A percentile compares a stretch with the other conserved stretches of the same genome.
phyloP scores from a whole-genome alignment of 1,139 yeast species.

The Nakaseomyces sp. region DNA sequence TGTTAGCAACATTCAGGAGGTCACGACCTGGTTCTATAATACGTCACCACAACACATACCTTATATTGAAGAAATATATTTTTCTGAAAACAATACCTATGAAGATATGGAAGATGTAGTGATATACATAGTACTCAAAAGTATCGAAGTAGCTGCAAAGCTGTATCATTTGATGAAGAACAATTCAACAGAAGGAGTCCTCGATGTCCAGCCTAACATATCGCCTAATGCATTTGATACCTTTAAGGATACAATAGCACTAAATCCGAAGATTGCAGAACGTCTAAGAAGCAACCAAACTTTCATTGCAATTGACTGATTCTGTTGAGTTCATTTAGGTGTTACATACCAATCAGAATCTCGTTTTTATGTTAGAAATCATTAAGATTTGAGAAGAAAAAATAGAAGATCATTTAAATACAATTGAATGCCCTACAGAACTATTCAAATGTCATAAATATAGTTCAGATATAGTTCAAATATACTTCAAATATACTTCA shows the following conservation, averaged over 20 bases:
- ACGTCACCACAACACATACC: background rate
- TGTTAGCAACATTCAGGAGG: background rate
- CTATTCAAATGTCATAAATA: too few species aligned
- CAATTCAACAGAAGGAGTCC: background rate
- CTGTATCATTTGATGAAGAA: conserved; percentile 2
- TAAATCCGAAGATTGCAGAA: background rate
- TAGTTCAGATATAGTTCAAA: too few species aligned
- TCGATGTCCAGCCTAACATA: conserved; percentile 6
- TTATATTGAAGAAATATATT: conserved; percentile 8
- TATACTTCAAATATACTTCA: too few species aligned
- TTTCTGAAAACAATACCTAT: conserved; percentile 8
- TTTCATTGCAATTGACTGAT: background rate
- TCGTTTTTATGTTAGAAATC: too few species aligned
- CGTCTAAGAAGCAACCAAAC: background rate
- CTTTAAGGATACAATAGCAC: background rate
- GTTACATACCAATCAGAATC: too few species aligned
- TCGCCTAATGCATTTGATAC: conserved; percentile 1
- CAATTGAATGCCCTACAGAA: too few species aligned
- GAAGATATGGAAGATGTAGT: conserved; percentile 4
- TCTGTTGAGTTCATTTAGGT: background rate
- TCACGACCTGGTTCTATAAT: background rate
- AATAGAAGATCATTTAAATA: too few species aligned
- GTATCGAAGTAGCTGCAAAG: conserved; percentile 5
- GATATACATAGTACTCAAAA: conserved; percentile 7
- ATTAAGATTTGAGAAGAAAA: too few species aligned